These are phyloP conservation scores for Heliocybe sulcata DNA, from an alignment of 1,284 basidiomycete genomes.

Conservation along the genomic window DNA sequence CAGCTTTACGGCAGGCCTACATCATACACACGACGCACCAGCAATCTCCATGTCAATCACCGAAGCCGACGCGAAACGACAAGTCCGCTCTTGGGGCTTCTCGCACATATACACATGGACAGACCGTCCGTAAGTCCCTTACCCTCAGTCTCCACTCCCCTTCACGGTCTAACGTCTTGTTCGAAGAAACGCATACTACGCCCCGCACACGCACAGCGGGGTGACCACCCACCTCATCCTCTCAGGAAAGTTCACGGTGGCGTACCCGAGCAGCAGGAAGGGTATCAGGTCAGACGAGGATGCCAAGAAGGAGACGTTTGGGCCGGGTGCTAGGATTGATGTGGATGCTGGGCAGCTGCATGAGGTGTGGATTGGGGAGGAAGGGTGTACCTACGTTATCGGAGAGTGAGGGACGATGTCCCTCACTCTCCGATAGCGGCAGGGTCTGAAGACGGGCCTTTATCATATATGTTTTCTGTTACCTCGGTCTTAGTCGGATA, in stretches of 20 bases:
- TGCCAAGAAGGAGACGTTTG: conserved; percentile 20
- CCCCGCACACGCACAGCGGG: conserved; percentile 20
- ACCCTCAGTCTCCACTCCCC: neutral
- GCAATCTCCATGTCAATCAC: neutral
- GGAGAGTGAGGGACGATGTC: conserved; percentile 16
- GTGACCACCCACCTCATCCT: conserved; percentile 25
- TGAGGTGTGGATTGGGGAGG: conserved; percentile 25
- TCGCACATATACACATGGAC: conserved; percentile 24
- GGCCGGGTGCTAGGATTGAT: conserved; percentile 23
- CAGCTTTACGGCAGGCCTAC: neutral
- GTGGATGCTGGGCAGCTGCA: conserved; percentile 22
- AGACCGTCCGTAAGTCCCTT: conserved; percentile 21
- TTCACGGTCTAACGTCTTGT: neutral
- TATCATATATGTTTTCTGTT: too few relatives aligned
- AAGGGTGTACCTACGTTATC: conserved; percentile 25
- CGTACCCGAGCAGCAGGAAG: conserved; percentile 13
- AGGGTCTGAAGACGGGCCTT: too few relatives aligned
- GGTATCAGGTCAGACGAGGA: conserved; percentile 12
- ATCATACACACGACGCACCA: neutral
- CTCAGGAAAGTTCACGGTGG: conserved; percentile 20
- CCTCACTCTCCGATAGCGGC: too few relatives aligned
- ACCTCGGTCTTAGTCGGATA: neutral
- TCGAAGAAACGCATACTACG: conserved; percentile 20
- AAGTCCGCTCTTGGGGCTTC: conserved; percentile 24
- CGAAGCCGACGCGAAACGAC: conserved; percentile 13